A percentile compares a stretch with the other conserved stretches of the same genome.
These are phyloP conservation scores for Casuarina cunninghamiana DNA, from an alignment of 306 rosid genomes.

Conservation along the genomic window DNA sequence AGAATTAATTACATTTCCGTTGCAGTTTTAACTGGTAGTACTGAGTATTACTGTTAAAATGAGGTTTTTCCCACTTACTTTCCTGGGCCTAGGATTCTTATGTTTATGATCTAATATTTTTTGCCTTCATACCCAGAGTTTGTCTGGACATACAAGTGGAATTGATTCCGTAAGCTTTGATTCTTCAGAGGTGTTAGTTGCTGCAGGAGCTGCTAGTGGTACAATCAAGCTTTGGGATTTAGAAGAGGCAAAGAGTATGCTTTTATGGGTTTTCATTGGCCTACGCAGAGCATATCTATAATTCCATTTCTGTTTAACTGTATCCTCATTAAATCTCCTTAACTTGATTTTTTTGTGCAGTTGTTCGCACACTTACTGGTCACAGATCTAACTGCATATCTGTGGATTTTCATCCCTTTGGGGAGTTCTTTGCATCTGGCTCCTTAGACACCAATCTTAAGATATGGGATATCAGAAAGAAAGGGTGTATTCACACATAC, in stretches of 20 bases:
- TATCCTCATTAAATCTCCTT: constrained; percentile 12
- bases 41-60: not conserved
- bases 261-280: constrained; percentile 30
- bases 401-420: constrained; percentile 97
- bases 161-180: constrained; percentile 97
- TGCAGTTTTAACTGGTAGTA: not conserved
- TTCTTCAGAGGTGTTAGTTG: constrained; percentile 92
- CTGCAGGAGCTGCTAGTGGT: constrained; percentile 99
- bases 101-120: constrained; percentile 25
- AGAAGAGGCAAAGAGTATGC: constrained; percentile 97
- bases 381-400: constrained; percentile 98
- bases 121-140: constrained; percentile 65
- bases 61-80: not conserved
- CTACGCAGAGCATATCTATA: not conserved
- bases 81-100: not conserved
- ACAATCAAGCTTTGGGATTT: constrained; percentile 99
- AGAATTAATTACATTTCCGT: not conserved
- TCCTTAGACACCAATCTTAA: constrained; percentile 95
- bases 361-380: constrained; percentile 97
- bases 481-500: constrained; percentile 98
- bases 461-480: constrained; percentile 99
- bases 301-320: not conserved
- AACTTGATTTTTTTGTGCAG: constrained; percentile 37
- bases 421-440: constrained; percentile 99
- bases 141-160: constrained; percentile 98